Evolutionary conservation across 1,139 yeast species (phyloP).

Genomic region (Yamadazyma oceani): DNA sequence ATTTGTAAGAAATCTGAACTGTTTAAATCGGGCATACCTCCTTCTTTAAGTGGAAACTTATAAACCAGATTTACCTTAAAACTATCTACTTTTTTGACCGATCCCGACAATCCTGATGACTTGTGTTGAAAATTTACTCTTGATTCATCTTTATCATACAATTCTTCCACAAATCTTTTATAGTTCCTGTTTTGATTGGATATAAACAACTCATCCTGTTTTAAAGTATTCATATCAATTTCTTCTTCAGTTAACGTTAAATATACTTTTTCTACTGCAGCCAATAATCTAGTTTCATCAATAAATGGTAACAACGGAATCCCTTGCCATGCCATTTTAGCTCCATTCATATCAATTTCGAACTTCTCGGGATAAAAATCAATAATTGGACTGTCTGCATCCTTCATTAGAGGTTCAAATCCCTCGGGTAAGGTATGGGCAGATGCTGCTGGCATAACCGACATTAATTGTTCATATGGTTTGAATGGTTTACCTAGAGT

Average conservation of each 20-base stretch:
- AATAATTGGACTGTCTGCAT: constrained; percentile 76
- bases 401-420: constrained; percentile 81
- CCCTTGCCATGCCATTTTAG: constrained; percentile 94
- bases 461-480: constrained; percentile 96
- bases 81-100: constrained; percentile 41
- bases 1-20: constrained; percentile 56
- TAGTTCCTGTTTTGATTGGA: constrained; percentile 57
- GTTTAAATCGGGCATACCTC: constrained; percentile 57
- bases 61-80: constrained; percentile 51
- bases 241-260: constrained; percentile 67
- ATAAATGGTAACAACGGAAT: constrained; percentile 88
- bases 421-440: constrained; percentile 87
- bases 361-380: constrained; percentile 92
- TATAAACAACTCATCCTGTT: constrained; percentile 59
- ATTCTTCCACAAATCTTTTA: constrained; percentile 30
- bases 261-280: constrained; percentile 67
- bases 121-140: constrained; percentile 44
- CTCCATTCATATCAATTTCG: constrained; percentile 92
- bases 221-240: constrained; percentile 63
- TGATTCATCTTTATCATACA: constrained; percentile 33
- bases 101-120: constrained; percentile 68
- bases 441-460: constrained; percentile 95
- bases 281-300: constrained; percentile 72
- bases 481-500: constrained; percentile 76
- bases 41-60: constrained; percentile 61